These are phyloP conservation scores for Mycena kentingensis DNA, from an alignment of 768 basidiomycete species.

Conservation along the genomic window DNA sequence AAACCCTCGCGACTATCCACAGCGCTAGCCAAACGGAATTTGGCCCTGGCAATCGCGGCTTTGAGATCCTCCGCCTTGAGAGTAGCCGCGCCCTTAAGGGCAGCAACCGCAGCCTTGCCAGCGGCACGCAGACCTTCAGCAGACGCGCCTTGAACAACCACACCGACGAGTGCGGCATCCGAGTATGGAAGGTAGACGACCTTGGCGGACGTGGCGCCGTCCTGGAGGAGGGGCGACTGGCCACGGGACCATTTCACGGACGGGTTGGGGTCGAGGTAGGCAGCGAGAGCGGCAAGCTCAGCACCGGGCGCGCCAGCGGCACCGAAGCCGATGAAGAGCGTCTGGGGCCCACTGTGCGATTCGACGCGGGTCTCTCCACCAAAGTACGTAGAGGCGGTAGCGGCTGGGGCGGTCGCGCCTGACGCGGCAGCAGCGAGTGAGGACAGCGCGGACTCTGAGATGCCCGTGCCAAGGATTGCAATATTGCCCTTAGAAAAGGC, in stretches of 20 bases:
- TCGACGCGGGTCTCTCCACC: conserved; percentile 87
- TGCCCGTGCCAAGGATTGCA: conserved; percentile 86
- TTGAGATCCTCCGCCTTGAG: conserved; percentile 72
- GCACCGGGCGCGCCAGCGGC: conserved; percentile 62
- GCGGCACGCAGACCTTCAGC: conserved; percentile 65
- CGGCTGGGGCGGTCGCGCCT: conserved; percentile 37
- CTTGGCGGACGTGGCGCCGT: conserved; percentile 65
- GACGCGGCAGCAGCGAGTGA: conserved; percentile 59
- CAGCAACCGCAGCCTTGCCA: conserved; percentile 66
- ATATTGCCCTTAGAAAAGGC: conserved; percentile 80
- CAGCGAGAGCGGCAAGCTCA: conserved; percentile 76
- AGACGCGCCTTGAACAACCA: conserved; percentile 74
- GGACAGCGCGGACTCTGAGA: conserved; percentile 68
- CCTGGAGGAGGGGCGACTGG: conserved; percentile 61
- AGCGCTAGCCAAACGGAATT: conserved; percentile 74
- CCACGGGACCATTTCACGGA: conserved; percentile 88
- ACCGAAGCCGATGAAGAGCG: conserved; percentile 89
- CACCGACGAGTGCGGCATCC: conserved; percentile 85
- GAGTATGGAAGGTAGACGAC: conserved; percentile 86
- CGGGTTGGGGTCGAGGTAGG: conserved; percentile 76
- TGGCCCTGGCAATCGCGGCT: conserved; percentile 84
- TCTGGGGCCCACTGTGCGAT: conserved; percentile 62
- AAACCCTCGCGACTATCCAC: conserved; percentile 73
- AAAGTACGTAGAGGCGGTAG: conserved; percentile 52
- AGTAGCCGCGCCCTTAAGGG: conserved; percentile 64